Evolutionary conservation across 2,329 filamentous ascomycete species (phyloP).

Genomic region (Venturia aucupariae): DNA sequence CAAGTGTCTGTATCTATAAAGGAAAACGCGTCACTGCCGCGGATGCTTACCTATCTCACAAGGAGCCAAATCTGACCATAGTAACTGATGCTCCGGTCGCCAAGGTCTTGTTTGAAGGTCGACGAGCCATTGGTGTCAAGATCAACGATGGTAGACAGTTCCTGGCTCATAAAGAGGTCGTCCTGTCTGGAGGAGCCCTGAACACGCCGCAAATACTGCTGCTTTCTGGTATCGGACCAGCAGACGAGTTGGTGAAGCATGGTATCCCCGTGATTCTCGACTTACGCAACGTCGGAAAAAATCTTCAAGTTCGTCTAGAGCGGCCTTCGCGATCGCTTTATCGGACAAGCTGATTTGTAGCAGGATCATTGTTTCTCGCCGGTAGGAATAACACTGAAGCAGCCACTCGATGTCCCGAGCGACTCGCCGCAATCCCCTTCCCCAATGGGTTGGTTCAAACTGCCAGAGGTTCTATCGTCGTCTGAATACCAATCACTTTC

Average conservation of each 20-base stretch:
- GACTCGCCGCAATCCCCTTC: background rate
- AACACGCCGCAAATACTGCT: slow-evolving; percentile 34
- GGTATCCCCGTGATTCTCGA: slow-evolving; percentile 33
- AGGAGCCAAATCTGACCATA: slow-evolving; percentile 44
- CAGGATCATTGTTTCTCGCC: slow-evolving; percentile 28
- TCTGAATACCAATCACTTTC: slow-evolving; percentile 34
- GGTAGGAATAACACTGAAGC: background rate
- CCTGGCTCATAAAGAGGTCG: slow-evolving; percentile 26
- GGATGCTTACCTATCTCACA: slow-evolving; percentile 35
- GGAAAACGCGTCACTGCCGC: slow-evolving; percentile 43
- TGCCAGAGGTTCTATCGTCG: slow-evolving; percentile 28
- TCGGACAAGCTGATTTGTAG: background rate
- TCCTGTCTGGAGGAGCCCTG: slow-evolving; percentile 26
- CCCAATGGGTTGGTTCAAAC: slow-evolving; percentile 37
- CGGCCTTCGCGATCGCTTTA: slow-evolving; percentile 22
- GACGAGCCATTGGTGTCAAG: slow-evolving; percentile 39
- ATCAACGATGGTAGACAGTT: slow-evolving; percentile 29
- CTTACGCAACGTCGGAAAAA: slow-evolving; percentile 34
- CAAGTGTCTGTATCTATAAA: slow-evolving; percentile 40
- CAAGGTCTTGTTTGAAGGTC: slow-evolving; percentile 38
- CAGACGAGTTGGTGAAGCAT: slow-evolving; percentile 31
- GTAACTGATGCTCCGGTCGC: slow-evolving; percentile 40
- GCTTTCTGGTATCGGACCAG: slow-evolving; percentile 41
- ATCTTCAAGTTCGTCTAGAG: slow-evolving; percentile 27
- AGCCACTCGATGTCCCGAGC: no score